These are phyloP conservation scores for Penicillium paradoxum DNA, from an alignment of 495 filamentous ascomycete genomes.

Conservation along the genomic window DNA sequence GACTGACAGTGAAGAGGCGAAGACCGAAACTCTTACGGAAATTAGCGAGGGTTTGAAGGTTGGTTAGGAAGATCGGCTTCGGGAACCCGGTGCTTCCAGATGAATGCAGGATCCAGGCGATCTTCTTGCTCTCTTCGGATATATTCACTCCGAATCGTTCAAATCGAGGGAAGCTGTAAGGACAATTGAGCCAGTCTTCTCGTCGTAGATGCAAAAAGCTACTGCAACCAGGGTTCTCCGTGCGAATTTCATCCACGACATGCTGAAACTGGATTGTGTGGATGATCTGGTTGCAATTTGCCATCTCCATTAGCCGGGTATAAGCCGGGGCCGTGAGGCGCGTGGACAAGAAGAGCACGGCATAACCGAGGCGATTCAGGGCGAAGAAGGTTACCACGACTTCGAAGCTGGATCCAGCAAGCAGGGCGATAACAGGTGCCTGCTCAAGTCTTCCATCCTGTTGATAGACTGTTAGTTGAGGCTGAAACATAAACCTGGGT, in stretches of 20 bases:
- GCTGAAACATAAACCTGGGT: neutral
- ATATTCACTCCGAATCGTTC: constrained; percentile 11
- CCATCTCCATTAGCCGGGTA: constrained; percentile 42
- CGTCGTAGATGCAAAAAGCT: constrained; percentile 11
- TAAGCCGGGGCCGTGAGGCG: constrained; percentile 49
- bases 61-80: constrained; percentile 44
- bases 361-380: constrained; percentile 51
- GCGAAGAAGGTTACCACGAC: constrained; percentile 52
- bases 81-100: constrained; percentile 58
- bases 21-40: constrained; percentile 27
- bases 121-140: constrained; percentile 30
- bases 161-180: constrained; percentile 8
- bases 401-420: constrained; percentile 50
- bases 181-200: constrained; percentile 19
- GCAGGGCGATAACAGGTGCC: constrained; percentile 43
- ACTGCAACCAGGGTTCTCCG: constrained; percentile 9
- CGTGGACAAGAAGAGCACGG: constrained; percentile 51
- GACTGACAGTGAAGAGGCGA: constrained; percentile 46
- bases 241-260: constrained; percentile 16
- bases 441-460: constrained; percentile 18
- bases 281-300: constrained; percentile 38
- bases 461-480: neutral
- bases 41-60: constrained; percentile 37
- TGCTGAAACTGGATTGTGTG: constrained; percentile 14
- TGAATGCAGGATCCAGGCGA: constrained; percentile 51